phyloP scores from a whole-genome alignment of 2,329 filamentous ascomycete genomes.

The Cladosporium phlei region DNA sequence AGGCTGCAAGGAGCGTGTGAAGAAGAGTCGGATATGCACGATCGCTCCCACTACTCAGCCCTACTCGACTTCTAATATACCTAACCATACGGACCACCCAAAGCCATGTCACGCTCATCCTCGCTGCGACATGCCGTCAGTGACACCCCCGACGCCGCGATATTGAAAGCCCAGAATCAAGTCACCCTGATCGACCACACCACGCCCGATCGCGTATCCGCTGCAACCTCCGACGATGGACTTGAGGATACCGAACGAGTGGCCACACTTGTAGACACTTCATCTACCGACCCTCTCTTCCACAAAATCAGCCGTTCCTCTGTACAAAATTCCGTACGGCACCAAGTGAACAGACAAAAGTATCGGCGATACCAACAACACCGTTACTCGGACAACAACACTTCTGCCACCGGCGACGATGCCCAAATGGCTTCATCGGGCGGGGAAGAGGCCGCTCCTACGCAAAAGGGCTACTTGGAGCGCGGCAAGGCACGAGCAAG shows the following conservation, averaged over 20 bases:
- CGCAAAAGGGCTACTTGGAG: constrained; percentile 26
- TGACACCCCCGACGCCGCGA: constrained; percentile 19
- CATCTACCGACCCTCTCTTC: constrained; percentile 14
- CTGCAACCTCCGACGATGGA: constrained; percentile 10
- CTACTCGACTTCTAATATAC: constrained; percentile 8
- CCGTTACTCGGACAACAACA: constrained; percentile 21
- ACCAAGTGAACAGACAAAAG: constrained; percentile 32
- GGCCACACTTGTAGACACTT: constrained; percentile 29
- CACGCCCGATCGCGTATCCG: constrained; percentile 18
- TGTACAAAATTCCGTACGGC: constrained; percentile 25
- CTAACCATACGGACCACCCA: background rate
- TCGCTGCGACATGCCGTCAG: constrained; percentile 23
- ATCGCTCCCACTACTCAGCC: constrained; percentile 1
- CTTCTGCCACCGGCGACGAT: constrained; percentile 18
- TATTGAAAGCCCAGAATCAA: constrained; percentile 48
- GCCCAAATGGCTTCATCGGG: constrained; percentile 15
- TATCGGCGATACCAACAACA: constrained; percentile 32
- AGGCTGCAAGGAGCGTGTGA: too few species aligned
- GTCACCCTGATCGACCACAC: constrained; percentile 62
- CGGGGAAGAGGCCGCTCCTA: constrained; percentile 18
- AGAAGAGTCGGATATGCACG: background rate
- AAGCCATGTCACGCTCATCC: constrained; percentile 24
- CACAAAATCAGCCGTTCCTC: constrained; percentile 8
- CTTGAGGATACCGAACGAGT: constrained; percentile 24
- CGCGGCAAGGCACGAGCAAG: constrained; percentile 27